phyloP scores from a whole-genome alignment of 2,329 filamentous ascomycete genomes.

The Sclerotinia borealis region DNA sequence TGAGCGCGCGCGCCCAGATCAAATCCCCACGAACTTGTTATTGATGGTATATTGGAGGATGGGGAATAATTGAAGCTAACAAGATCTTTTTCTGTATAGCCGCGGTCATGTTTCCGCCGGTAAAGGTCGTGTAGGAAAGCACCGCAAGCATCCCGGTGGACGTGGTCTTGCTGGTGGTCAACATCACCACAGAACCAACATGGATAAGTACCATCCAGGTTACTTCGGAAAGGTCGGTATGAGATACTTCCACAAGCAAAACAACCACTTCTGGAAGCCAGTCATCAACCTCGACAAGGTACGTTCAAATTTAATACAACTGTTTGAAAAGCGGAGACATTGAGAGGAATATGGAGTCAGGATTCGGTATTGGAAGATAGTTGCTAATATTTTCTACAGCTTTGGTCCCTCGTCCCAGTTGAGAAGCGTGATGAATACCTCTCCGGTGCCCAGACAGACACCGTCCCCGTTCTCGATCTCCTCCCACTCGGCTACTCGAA shows the following conservation, averaged over 20 bases:
- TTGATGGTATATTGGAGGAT: neutral
- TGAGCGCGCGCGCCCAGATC: slow-evolving; percentile 6
- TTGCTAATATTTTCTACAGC: slow-evolving; percentile 43
- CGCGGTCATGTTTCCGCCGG: slow-evolving; percentile 98
- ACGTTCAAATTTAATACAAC: slow-evolving; percentile 29
- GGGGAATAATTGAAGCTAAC: slow-evolving; percentile 25
- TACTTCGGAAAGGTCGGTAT: slow-evolving; percentile 98
- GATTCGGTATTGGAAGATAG: neutral
- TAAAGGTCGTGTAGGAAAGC: slow-evolving; percentile 98
- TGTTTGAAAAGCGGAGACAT: neutral
- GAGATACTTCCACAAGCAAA: slow-evolving; percentile 94
- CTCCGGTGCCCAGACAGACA: slow-evolving; percentile 72
- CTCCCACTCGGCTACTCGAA: slow-evolving; percentile 97
- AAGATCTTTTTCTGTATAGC: slow-evolving; percentile 42
- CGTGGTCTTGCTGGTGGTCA: slow-evolving; percentile 95
- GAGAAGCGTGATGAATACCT: slow-evolving; percentile 95
- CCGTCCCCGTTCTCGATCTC: slow-evolving; percentile 95
- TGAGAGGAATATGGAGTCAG: neutral
- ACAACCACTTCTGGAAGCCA: slow-evolving; percentile 97
- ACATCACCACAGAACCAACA: slow-evolving; percentile 95
- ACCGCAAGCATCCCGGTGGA: slow-evolving; percentile 84
- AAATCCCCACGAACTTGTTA: slow-evolving; percentile 1
- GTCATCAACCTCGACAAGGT: slow-evolving; percentile 99
- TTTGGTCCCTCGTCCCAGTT: slow-evolving; percentile 89
- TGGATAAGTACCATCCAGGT: slow-evolving; percentile 92